Evolutionary conservation across 31 red algal species (phyloP).

Genomic region (Endocladia muricata): DNA sequence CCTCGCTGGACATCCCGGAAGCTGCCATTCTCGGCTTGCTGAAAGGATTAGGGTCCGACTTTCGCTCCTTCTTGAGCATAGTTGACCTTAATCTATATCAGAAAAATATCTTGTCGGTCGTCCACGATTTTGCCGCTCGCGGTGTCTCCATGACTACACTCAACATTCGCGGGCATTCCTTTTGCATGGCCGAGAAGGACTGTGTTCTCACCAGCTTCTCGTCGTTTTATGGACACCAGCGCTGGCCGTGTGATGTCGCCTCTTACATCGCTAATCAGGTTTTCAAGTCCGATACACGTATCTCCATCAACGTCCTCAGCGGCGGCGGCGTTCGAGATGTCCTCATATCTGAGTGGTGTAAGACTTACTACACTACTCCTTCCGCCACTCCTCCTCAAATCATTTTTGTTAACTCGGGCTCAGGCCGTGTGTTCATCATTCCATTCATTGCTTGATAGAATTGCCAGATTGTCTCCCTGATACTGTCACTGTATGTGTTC

Average conservation of each 20-base stretch:
- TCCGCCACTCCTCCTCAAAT: slow-evolving; percentile 45
- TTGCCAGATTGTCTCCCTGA: too few relatives aligned
- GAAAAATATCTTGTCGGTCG: slow-evolving; percentile 23
- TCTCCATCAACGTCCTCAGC: slow-evolving; percentile 58
- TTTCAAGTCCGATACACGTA: slow-evolving; percentile 20
- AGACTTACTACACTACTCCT: slow-evolving; percentile 29
- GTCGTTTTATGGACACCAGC: slow-evolving; percentile 31
- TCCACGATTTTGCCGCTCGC: slow-evolving; percentile 39
- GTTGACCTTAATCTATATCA: slow-evolving; percentile 56
- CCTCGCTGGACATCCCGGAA: slow-evolving; percentile 12
- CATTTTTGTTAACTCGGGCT: slow-evolving; percentile 22
- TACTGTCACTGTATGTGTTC: too few relatives aligned
- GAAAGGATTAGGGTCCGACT: slow-evolving; percentile 22
- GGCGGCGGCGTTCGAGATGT: slow-evolving; percentile 74
- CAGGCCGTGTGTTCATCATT: slow-evolving; percentile 34
- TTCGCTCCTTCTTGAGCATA: slow-evolving; percentile 36
- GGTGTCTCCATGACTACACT: slow-evolving; percentile 56
- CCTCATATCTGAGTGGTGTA: slow-evolving; percentile 65
- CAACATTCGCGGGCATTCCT: slow-evolving; percentile 58
- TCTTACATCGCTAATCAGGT: slow-evolving; percentile 34
- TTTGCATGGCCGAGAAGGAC: slow-evolving; percentile 22
- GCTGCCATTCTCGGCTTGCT: slow-evolving; percentile 20
- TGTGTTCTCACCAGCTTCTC: slow-evolving; percentile 42
- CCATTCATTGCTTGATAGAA: slow-evolving; percentile 24
- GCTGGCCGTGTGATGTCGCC: slow-evolving; percentile 49